Base-by-base conservation (phyloP, 257 asterid species). In the Solanum etuberosum region DNA sequence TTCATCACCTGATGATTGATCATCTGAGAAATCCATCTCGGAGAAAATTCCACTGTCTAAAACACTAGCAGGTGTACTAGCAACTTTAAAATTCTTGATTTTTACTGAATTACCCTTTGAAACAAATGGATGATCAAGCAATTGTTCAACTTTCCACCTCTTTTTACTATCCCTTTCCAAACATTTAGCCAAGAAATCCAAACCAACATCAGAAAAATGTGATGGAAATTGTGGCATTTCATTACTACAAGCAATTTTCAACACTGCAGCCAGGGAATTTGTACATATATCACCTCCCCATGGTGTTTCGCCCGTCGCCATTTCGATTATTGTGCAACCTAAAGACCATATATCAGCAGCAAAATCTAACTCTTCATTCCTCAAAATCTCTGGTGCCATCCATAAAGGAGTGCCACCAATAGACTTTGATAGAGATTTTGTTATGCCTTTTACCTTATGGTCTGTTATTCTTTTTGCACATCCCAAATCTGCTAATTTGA, bases 311-410 rank as follows among this genome's bases (percentile, higher is more conserved):
- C 96, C 97, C 0, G 93, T 93, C 46, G 93, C 95, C 97, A 93
- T 92, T 88, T 94, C 97, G n/a, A 93, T 92, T 9, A 94, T 87
- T 10, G 95, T 92, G 51, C 97, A 93, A 3, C 95, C 97, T n/a
- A 93, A 84, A 4, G 97, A 94, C 97, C 97, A 94, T 2, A 93
- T 93, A 88, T 93, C 95, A 0, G 94, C 91, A 6, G 91, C 86
- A n/a, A 85, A 89, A 34, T 76, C 91, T 21, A 90, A 4, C 59
- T 85, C 82, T 48, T 91, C 92, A 32, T 88, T 87, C 59, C 93
- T 91, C 21, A 94, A 34, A 1, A 89, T 92, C 71, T 94, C 97
- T 0, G 97, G 97, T 54, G 95, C 95, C 95, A 94, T 94, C 97
- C 97, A 93, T 6, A 94, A 85, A 29, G 95, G 97, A 3, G 94